Base-by-base conservation (phyloP, 306 rosid genomes). In the Luffa acutangula region DNA sequence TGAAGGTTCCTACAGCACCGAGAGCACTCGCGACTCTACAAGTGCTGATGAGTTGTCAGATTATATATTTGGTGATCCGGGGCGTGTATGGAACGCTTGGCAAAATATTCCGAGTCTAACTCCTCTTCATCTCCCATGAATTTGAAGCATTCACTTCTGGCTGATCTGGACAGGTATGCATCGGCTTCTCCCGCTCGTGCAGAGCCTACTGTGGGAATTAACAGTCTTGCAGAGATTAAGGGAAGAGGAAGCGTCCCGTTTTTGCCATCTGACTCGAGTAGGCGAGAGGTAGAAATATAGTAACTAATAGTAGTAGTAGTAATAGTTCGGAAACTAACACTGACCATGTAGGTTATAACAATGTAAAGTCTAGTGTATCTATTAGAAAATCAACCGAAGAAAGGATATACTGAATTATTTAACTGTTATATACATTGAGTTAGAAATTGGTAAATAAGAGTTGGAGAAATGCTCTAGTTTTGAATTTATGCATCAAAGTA, bases 1-100 rank as follows among this genome's bases (percentile, higher is more conserved):
- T 34, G 97, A 86, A 88, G 93, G 97, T 81, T 96, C 97, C 80
- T 91, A 87, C 80, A 89, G 99, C 71, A 93, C 97, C 0, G 97
- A 89, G 39, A 92, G 93, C 85, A 88, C 96, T 70, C 79, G 82
- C 0, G 88, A 87, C 83, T 89, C 97, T 17, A 74, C 86, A 53
- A 88, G 93, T 82, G 83, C 89, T 0, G 98, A 96, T 31, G 99
- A 93, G 80, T 90, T 93, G 31, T 86, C 97, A 1, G 96, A 91
- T 65, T 92, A 89, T 81, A 80, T 91, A 81, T 92, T 91, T 82
- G 98, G 99, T 64, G 90, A 91, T 42, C 82, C 93, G 4, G 90
- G 87, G 42, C 78, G 73, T 34, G 87, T 87, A 7, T 89, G 78
- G 78, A 74, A 51, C 87, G 87, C 82, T 12, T 81, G 89, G 82